Conservation (phyloP, 805 yeast species). For the Zygosaccharomyces rouxii region DNA sequence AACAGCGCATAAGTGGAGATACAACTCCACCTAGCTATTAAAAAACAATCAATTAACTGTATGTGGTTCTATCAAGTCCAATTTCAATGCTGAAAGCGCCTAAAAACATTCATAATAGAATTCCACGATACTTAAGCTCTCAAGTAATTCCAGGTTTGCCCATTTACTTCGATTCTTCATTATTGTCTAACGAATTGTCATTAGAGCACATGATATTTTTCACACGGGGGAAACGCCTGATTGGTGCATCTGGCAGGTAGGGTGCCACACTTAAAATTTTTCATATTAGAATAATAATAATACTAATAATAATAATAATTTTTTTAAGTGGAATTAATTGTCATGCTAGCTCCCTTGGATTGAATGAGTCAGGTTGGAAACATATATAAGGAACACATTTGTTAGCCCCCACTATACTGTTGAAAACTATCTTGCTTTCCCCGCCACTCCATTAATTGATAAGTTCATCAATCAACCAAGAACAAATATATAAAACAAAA, state of each 20-base stretch:
- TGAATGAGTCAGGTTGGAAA: constrained; percentile 11
- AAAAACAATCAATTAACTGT: background rate
- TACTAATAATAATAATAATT: background rate
- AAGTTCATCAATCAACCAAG: background rate
- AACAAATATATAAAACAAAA: constrained; percentile 3
- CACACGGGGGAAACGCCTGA: constrained; percentile 3
- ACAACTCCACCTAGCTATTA: constrained; percentile 3
- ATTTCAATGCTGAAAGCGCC: background rate
- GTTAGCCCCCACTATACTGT: background rate
- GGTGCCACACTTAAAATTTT: constrained; percentile 13
- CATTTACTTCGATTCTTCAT: background rate
- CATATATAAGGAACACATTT: constrained; percentile 7
- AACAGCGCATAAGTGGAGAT: constrained; percentile 4
- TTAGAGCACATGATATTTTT: constrained; percentile 2
- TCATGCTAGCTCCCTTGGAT: background rate
- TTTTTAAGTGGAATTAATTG: constrained; percentile 3
- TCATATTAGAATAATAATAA: background rate
- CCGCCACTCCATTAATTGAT: background rate
- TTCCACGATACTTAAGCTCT: background rate
- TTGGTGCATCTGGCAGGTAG: background rate
- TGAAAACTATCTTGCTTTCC: background rate
- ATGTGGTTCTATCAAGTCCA: background rate
- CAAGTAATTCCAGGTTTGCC: background rate
- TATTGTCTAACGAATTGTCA: background rate
- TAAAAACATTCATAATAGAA: background rate